Evolutionary conservation across 768 basidiomycete genomes (phyloP).

Genomic region (Boletus patriciae): DNA sequence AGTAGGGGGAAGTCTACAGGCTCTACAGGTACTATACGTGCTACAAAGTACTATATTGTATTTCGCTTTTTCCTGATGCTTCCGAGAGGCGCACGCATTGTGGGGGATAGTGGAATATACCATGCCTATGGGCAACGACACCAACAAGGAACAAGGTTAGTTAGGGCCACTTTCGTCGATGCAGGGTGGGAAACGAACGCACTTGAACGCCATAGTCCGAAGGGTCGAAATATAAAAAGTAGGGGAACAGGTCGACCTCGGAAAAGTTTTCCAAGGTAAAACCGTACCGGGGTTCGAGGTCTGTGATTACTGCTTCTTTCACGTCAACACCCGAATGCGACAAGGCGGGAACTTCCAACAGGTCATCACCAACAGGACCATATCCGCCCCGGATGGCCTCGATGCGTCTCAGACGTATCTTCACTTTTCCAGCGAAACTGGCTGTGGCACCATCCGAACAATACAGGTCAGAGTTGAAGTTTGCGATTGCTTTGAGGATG

Average conservation of each 20-base stretch:
- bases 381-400: neutral
- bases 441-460: conserved; percentile 10
- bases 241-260: conserved; percentile 20
- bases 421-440: conserved; percentile 13
- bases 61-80: too few species aligned
- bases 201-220: conserved; percentile 21
- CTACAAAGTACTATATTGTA: too few species aligned
- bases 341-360: conserved; percentile 1
- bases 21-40: too few species aligned
- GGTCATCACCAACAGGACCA: conserved; percentile 11
- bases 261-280: conserved; percentile 21
- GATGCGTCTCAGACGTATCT: conserved; percentile 12
- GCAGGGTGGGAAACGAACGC: neutral
- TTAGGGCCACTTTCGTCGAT: neutral
- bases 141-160: neutral
- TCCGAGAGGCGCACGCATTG: conserved; percentile 12
- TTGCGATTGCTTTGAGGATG: conserved; percentile 15
- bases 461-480: conserved; percentile 22
- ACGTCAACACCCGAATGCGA: conserved; percentile 2
- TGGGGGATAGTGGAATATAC: conserved; percentile 12
- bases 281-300: conserved; percentile 12
- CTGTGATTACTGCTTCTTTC: conserved; percentile 15
- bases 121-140: conserved; percentile 7
- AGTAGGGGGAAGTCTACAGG: too few species aligned
- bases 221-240: conserved; percentile 27